Evolutionary conservation across 2,329 filamentous ascomycete species (phyloP).

Genomic region (Stemphylium beticola): DNA sequence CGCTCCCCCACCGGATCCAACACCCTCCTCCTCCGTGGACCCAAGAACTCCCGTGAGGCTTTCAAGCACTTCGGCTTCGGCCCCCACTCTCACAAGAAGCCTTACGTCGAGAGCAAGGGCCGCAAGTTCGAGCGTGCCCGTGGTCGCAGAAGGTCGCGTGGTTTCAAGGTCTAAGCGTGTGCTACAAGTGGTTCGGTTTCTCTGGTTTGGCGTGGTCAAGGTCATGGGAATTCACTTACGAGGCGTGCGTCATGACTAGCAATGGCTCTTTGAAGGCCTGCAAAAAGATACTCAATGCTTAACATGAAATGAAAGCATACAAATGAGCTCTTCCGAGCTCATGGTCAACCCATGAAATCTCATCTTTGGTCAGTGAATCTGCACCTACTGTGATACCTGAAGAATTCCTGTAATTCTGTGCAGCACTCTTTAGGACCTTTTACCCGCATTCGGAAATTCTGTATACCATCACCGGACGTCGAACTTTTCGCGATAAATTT

Average conservation of each 20-base stretch:
- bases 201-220: conserved; percentile 49
- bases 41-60: conserved; percentile 97
- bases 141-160: conserved; percentile 96
- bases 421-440: background rate
- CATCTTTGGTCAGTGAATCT: background rate
- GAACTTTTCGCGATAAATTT: conserved; percentile 28
- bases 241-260: conserved; percentile 47
- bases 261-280: conserved; percentile 39
- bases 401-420: too few species aligned
- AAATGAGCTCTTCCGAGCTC: conserved; percentile 42
- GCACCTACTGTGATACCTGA: background rate
- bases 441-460: conserved; percentile 5
- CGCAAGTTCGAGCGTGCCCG: conserved; percentile 99
- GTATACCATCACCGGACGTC: background rate
- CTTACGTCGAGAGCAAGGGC: conserved; percentile 96
- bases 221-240: conserved; percentile 44
- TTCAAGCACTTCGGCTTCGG: conserved; percentile 99
- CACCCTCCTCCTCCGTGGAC: conserved; percentile 94
- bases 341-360: conserved; percentile 40
- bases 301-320: conserved; percentile 43
- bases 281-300: conserved; percentile 49
- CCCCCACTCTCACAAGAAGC: conserved; percentile 99
- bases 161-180: conserved; percentile 96
- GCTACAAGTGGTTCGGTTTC: conserved; percentile 41
- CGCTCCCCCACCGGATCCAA: conserved; percentile 95